Evolutionary conservation across 192 early-diverging fungal genomes (phyloP).

Genomic region (Diversispora eburnea): DNA sequence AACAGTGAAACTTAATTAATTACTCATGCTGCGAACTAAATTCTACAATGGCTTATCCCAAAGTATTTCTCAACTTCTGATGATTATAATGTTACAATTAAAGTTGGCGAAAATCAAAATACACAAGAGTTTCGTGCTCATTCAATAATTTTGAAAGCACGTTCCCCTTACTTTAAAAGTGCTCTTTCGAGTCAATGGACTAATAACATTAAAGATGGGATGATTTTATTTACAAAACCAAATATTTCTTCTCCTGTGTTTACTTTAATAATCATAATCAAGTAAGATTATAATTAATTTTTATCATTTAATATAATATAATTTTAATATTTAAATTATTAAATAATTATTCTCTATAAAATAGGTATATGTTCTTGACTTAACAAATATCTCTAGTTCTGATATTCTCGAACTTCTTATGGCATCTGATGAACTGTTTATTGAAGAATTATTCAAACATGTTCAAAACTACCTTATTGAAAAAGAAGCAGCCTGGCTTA

Average conservation of each 20-base stretch:
- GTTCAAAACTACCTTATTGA: slow-evolving; percentile 10
- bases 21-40: neutral
- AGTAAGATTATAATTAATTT: neutral
- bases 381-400: neutral
- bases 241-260: slow-evolving; percentile 25
- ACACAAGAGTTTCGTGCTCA: slow-evolving; percentile 16
- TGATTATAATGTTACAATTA: slow-evolving; percentile 21
- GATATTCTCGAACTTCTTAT: slow-evolving; percentile 18
- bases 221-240: slow-evolving; percentile 22
- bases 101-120: slow-evolving; percentile 5
- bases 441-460: slow-evolving; percentile 10
- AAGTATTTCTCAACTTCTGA: slow-evolving; percentile 18
- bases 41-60: neutral
- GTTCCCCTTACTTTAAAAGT: slow-evolving; percentile 1
- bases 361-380: slow-evolving; percentile 19
- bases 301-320: neutral
- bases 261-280: slow-evolving; percentile 17
- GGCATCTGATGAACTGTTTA: slow-evolving; percentile 18
- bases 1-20: too few relatives aligned
- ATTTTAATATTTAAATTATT: neutral
- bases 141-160: slow-evolving; percentile 8
- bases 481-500: slow-evolving; percentile 18
- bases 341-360: neutral
- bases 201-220: neutral
- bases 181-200: neutral